Evolutionary conservation across 305 asterid genomes (phyloP).

Genomic region (Plantago coronopus): DNA sequence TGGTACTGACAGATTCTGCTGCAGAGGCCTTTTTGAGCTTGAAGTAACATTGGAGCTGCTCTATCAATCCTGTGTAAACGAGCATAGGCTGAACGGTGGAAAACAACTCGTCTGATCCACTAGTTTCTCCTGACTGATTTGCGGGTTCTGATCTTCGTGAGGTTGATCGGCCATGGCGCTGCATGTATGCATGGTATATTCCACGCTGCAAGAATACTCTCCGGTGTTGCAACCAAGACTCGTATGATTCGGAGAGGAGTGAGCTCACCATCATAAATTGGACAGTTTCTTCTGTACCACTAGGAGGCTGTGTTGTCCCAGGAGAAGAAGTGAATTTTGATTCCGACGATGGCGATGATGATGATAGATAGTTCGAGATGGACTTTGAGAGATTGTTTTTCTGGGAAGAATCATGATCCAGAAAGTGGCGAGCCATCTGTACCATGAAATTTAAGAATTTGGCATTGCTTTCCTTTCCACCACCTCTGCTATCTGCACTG

Average conservation of each 20-base stretch:
- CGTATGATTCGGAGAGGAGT: slow-evolving; percentile 83
- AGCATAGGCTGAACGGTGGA: slow-evolving; percentile 85
- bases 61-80: slow-evolving; percentile 85
- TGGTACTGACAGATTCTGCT: slow-evolving; percentile 23
- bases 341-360: slow-evolving; percentile 53
- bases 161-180: slow-evolving; percentile 62
- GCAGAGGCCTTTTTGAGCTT: slow-evolving; percentile 50
- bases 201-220: slow-evolving; percentile 82
- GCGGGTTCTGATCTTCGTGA: slow-evolving; percentile 38
- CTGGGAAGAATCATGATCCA: slow-evolving; percentile 81
- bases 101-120: slow-evolving; percentile 54
- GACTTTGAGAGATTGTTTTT: slow-evolving; percentile 63
- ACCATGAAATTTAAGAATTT: slow-evolving; percentile 84
- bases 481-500: slow-evolving; percentile 85
- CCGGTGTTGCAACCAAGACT: slow-evolving; percentile 91
- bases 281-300: slow-evolving; percentile 88
- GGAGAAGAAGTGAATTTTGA: slow-evolving; percentile 48
- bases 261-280: slow-evolving; percentile 99
- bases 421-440: slow-evolving; percentile 90
- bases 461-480: slow-evolving; percentile 96
- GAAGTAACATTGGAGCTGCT: slow-evolving; percentile 85
- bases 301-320: slow-evolving; percentile 57
- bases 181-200: slow-evolving; percentile 86
- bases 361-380: slow-evolving; percentile 56
- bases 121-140: slow-evolving; percentile 27